Evolutionary conservation across 164 flowering plant genomes (phyloP).

Genomic region (Buxus sempervirens): DNA sequence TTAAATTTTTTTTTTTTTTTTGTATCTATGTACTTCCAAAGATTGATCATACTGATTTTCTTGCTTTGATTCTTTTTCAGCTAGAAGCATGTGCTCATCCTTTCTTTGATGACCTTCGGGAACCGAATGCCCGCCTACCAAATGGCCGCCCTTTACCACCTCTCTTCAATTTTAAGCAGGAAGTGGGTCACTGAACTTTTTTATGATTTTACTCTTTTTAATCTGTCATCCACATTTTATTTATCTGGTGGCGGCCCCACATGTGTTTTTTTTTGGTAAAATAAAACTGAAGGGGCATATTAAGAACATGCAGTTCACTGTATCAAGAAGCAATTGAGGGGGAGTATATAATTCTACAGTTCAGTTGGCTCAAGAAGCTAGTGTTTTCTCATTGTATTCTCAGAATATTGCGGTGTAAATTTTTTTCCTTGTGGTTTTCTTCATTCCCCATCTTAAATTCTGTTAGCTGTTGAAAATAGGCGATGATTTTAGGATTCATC

Average conservation of each 20-base stretch:
- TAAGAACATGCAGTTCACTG: no score
- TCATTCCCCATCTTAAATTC: no score
- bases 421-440: no score
- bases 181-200: conserved; percentile 38
- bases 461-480: no score
- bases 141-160: conserved; percentile 88
- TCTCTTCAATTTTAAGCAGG: conserved; percentile 86
- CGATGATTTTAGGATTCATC: no score
- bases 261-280: background rate
- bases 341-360: no score
- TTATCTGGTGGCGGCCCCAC: background rate
- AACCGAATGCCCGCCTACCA: conserved; percentile 85
- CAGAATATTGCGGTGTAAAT: no score
- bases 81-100: conserved; percentile 93
- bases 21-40: no score
- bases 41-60: background rate
- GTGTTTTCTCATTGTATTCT: no score
- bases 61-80: conserved; percentile 37
- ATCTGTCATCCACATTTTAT: background rate
- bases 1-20: no score
- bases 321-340: no score
- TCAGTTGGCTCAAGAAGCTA: no score
- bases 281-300: background rate
- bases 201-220: background rate
- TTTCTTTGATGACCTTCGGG: conserved; percentile 91